phyloP scores from a whole-genome alignment of 345 rosid genomes.

The Raphanus sativus region DNA sequence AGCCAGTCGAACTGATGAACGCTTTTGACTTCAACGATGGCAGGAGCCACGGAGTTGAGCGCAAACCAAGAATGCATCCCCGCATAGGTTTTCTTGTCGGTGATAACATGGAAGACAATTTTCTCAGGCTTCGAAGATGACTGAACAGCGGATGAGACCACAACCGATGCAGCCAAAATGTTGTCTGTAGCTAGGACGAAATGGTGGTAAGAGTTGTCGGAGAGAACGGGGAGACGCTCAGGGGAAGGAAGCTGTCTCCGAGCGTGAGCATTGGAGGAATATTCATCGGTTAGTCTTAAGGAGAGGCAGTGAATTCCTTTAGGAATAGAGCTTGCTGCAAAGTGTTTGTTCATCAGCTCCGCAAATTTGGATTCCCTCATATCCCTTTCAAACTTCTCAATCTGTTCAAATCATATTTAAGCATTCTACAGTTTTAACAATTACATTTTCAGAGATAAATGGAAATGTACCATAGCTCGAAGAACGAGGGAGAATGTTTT shows the following conservation, averaged over 20 bases:
- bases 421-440: background rate
- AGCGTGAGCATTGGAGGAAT: slow-evolving; percentile 97
- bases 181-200: slow-evolving; percentile 89
- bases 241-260: slow-evolving; percentile 98
- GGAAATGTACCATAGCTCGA: slow-evolving; percentile 77
- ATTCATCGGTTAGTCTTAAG: slow-evolving; percentile 92
- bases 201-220: slow-evolving; percentile 91
- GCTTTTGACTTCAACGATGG: slow-evolving; percentile 92
- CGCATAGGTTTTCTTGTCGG: slow-evolving; percentile 98
- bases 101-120: slow-evolving; percentile 92
- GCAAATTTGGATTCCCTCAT: slow-evolving; percentile 88
- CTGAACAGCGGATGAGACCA: slow-evolving; percentile 81
- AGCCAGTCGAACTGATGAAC: slow-evolving; percentile 99
- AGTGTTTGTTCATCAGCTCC: slow-evolving; percentile 96
- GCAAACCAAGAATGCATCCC: slow-evolving; percentile 99
- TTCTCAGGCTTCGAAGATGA: slow-evolving; percentile 84
- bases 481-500: slow-evolving; percentile 73
- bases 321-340: slow-evolving; percentile 98
- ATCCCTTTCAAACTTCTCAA: slow-evolving; percentile 89
- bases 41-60: slow-evolving; percentile 75
- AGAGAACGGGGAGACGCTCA: slow-evolving; percentile 89
- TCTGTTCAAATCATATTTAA: slow-evolving; percentile 46
- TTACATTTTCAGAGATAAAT: background rate
- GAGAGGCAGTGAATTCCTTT: slow-evolving; percentile 98
- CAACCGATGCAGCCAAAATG: slow-evolving; percentile 98